phyloP scores from a whole-genome alignment of 1,139 yeast species.

The Debaryomycetaceae sp. region DNA sequence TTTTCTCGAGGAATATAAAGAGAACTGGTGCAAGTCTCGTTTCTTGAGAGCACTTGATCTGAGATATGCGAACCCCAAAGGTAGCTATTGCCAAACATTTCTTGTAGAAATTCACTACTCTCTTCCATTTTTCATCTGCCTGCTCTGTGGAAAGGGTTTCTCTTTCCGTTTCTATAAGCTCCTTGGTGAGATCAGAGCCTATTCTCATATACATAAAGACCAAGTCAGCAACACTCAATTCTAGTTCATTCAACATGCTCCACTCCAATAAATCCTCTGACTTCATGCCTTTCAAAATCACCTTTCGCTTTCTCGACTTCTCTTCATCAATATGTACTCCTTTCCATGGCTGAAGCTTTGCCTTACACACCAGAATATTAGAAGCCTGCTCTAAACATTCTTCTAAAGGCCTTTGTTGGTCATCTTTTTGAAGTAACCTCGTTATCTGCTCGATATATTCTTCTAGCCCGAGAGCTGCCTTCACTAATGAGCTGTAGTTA shows the following conservation, averaged over 20 bases:
- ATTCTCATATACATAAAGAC: slow-evolving; percentile 30
- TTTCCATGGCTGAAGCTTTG: slow-evolving; percentile 16
- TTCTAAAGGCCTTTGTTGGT: slow-evolving; percentile 2
- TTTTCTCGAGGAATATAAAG: slow-evolving; percentile 20
- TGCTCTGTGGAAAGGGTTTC: slow-evolving; percentile 10
- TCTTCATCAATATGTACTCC: slow-evolving; percentile 3
- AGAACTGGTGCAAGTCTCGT: not conserved
- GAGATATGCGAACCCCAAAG: slow-evolving; percentile 20
- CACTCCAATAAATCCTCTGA: slow-evolving; percentile 15
- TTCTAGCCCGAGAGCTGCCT: slow-evolving; percentile 31
- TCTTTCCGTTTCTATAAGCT: slow-evolving; percentile 25
- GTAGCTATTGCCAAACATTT: slow-evolving; percentile 23
- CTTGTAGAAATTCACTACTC: slow-evolving; percentile 31
- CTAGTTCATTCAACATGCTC: slow-evolving; percentile 31
- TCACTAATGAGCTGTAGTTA: slow-evolving; percentile 27
- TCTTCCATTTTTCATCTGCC: slow-evolving; percentile 34
- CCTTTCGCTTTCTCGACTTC: not conserved
- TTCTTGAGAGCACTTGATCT: slow-evolving; percentile 2
- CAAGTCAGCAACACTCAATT: slow-evolving; percentile 20
- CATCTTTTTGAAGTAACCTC: slow-evolving; percentile 7
- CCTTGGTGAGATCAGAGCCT: slow-evolving; percentile 38
- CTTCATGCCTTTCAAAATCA: slow-evolving; percentile 1
- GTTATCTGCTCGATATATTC: slow-evolving; percentile 29
- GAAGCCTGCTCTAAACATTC: slow-evolving; percentile 6
- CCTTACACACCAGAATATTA: slow-evolving; percentile 2